Evolutionary conservation across 805 yeast genomes (phyloP).

Genomic region (Yamadazyma olivae): DNA sequence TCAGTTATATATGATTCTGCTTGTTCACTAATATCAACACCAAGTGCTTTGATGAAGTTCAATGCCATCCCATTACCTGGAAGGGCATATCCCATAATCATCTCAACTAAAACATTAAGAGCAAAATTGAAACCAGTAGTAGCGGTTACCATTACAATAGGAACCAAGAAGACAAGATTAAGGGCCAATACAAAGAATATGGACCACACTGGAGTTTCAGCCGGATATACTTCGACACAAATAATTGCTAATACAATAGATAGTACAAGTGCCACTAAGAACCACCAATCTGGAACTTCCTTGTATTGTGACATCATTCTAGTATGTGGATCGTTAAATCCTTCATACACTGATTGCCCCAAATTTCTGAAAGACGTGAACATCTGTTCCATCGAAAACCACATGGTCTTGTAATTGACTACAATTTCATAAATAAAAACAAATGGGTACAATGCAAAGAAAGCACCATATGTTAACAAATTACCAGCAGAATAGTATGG

Average conservation of each 20-base stretch:
- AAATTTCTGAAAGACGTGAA: slow-evolving; percentile 17
- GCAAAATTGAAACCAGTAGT: slow-evolving; percentile 21
- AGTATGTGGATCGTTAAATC: slow-evolving; percentile 36
- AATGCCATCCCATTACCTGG: slow-evolving; percentile 48
- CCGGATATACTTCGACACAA: slow-evolving; percentile 35
- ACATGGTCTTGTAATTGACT: slow-evolving; percentile 24
- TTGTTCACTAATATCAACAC: slow-evolving; percentile 46
- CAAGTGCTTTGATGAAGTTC: slow-evolving; percentile 47
- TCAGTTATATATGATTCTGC: slow-evolving; percentile 47
- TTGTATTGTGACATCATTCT: slow-evolving; percentile 49
- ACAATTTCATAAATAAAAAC: slow-evolving; percentile 39
- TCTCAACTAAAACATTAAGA: slow-evolving; percentile 42
- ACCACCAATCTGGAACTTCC: slow-evolving; percentile 47
- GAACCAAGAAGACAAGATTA: slow-evolving; percentile 37
- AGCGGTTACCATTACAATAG: slow-evolving; percentile 36
- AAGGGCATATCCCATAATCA: slow-evolving; percentile 41
- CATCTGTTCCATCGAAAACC: slow-evolving; percentile 21
- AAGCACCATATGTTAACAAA: slow-evolving; percentile 25
- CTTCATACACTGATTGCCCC: slow-evolving; percentile 10
- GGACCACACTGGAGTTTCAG: slow-evolving; percentile 43
- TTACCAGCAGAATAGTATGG: slow-evolving; percentile 31
- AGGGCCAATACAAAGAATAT: slow-evolving; percentile 36
- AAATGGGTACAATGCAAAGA: slow-evolving; percentile 28
- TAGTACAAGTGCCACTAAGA: slow-evolving; percentile 10
- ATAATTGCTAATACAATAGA: slow-evolving; percentile 33